Conservation (phyloP, 208 protist genomes). For the Crithidia thermophila region DNA sequence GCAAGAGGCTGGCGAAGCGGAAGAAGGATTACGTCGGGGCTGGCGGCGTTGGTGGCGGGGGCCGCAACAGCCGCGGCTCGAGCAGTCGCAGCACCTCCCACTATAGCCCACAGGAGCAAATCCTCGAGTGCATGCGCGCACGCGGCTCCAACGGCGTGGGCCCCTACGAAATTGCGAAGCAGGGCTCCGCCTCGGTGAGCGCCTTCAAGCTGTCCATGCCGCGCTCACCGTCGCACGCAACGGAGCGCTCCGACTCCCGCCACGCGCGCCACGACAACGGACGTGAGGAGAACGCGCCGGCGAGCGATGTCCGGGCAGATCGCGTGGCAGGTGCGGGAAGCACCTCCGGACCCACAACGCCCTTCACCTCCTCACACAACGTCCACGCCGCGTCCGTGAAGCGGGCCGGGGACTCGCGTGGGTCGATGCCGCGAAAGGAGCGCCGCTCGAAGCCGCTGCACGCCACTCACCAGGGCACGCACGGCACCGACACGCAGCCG, state of each 20-base stretch:
- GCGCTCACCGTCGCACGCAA: neutral
- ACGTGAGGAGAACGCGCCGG: too few relatives aligned
- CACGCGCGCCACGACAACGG: neutral
- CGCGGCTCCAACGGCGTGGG: neutral
- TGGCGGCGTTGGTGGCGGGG: neutral
- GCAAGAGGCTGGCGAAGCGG: slow-evolving; percentile 21
- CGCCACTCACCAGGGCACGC: neutral
- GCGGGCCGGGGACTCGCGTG: neutral
- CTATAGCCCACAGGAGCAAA: slow-evolving; percentile 4
- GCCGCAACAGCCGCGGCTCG: neutral
- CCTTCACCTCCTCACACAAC: neutral
- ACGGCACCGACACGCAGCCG: neutral
- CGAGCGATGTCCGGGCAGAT: too few relatives aligned
- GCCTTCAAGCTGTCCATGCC: slow-evolving; percentile 4
- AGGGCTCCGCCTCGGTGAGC: slow-evolving; percentile 9
- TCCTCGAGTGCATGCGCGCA: neutral
- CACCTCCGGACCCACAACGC: neutral
- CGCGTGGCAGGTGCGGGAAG: too few relatives aligned
- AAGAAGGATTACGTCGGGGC: slow-evolving; percentile 7
- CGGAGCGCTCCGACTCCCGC: neutral
- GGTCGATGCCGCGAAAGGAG: slow-evolving; percentile 29
- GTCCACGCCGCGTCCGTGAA: neutral
- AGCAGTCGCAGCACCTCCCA: slow-evolving; percentile 8
- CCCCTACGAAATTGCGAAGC: neutral
- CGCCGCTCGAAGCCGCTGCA: slow-evolving; percentile 30